Evolutionary conservation across 1,284 basidiomycete species (phyloP).

Genomic region (Heimioporus retisporus): DNA sequence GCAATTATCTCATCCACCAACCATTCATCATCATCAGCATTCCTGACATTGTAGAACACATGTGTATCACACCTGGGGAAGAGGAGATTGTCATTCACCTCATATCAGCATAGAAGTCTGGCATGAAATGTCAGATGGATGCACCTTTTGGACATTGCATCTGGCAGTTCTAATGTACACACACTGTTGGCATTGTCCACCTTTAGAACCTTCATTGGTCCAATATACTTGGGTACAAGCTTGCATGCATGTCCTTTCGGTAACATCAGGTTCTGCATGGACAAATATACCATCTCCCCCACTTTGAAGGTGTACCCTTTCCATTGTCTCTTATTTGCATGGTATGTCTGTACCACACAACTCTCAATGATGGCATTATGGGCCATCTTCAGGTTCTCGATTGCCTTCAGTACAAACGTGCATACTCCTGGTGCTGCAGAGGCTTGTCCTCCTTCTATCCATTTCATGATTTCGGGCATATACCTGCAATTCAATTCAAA

Average conservation of each 20-base stretch:
- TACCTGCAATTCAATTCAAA: too few relatives aligned
- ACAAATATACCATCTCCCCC: background rate
- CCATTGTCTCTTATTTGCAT: background rate
- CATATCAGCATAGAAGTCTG: too few relatives aligned
- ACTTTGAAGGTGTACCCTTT: background rate
- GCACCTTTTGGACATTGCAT: background rate
- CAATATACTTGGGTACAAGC: background rate
- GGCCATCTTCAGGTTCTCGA: background rate
- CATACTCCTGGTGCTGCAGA: background rate
- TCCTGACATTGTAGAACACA: background rate
- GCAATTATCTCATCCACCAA: background rate
- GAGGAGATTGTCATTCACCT: too few relatives aligned
- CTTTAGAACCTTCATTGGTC: background rate
- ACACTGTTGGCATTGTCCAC: background rate
- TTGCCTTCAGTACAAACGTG: background rate
- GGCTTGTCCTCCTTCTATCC: background rate
- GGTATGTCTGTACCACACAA: background rate
- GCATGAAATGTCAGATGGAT: slow-evolving; percentile 1
- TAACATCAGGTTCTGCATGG: background rate
- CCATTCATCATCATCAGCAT: background rate
- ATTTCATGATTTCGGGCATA: too few relatives aligned
- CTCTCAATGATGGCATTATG: slow-evolving; percentile 1
- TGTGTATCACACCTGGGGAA: background rate
- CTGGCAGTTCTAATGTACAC: background rate
- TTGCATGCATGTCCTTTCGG: background rate